Evolutionary conservation across 352 stramenopile species (phyloP).

Genomic region (Poterioochromonas sp.): DNA sequence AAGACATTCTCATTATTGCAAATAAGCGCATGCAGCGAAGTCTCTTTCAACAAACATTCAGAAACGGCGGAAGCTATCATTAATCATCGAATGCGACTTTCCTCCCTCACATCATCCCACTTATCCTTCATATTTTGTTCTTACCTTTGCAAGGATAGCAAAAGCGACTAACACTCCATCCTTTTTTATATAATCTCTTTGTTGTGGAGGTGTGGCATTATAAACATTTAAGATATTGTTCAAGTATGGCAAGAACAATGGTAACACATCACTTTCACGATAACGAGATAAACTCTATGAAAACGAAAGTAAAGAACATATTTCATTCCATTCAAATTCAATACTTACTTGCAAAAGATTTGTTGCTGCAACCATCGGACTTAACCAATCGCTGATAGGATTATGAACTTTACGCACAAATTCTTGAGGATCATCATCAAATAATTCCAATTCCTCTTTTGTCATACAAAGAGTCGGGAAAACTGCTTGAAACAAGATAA

Average conservation of each 20-base stretch:
- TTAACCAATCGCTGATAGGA: constrained; percentile 91
- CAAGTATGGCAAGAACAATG: background rate
- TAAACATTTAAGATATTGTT: constrained; percentile 74
- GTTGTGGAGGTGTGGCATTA: constrained; percentile 46
- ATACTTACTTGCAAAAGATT: constrained; percentile 18
- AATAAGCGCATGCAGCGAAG: constrained; percentile 7
- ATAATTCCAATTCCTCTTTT: constrained; percentile 72
- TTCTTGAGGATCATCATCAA: constrained; percentile 90
- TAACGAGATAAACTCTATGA: background rate
- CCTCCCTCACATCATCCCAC: background rate
- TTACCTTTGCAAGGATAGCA: constrained; percentile 39
- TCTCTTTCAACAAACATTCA: constrained; percentile 12
- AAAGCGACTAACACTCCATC: constrained; percentile 84
- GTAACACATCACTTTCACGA: background rate
- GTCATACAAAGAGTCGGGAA: constrained; percentile 87
- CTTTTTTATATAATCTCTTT: constrained; percentile 88
- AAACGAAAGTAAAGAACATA: background rate
- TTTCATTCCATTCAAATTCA: background rate
- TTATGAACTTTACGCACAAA: constrained; percentile 94
- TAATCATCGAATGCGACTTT: constrained; percentile 25
- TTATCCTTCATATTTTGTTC: background rate
- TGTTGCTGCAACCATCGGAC: constrained; percentile 69
- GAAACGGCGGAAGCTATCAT: constrained; percentile 20
- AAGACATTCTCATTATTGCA: constrained; percentile 17
- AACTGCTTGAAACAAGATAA: constrained; percentile 91